Evolutionary conservation across 257 asterid genomes (phyloP), one percentile per base, ranked within the genome.

Genomic region (Solanum sparsipilum): DNA sequence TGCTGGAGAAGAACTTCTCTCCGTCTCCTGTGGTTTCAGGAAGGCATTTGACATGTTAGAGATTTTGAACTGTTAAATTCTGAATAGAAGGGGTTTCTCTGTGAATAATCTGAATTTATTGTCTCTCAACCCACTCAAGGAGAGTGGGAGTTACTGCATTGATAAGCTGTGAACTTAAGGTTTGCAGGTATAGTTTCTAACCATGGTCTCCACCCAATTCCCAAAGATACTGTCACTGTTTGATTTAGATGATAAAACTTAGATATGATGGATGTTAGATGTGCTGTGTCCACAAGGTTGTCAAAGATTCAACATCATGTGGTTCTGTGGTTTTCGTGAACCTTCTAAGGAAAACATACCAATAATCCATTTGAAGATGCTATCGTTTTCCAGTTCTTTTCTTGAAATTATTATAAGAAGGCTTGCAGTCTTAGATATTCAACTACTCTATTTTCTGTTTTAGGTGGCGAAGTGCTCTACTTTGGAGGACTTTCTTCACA

Each of bases 381-480:
- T 39, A 15, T 13, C 11, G 6, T 46, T 46, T 20, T 65, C 86
- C 34, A 65, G 68, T 39, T 86, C 85, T 75, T n/a, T 86, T 38
- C 83, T 86, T 84, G 79, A 11, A 48, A 32, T 83, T 70, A 36
- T 38, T 27, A 63, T 67, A 12, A 31, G 16, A 38, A 60, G 86
- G 85, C 38, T 31, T 82, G 31, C 86, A 48, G 86, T 82, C 44
- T 82, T 29, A 48, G 79, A 73, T 78, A 87, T 52, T 83, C 84
- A 87, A 48, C 75, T 73, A 73, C 70, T 86, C 88, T 60, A 74
- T 70, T 23, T 32, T 79, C 36, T 88, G 86, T 89, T 92, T 86
- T 90, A 97, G 99, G 99, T 97, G 99, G 99, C 95, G 99, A 91
- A 97, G 99, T 90, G 98, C 99, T 90, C 98, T 97, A 73, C 96